Evolutionary conservation across 805 yeast genomes (phyloP).

Genomic region (Lipomyces orientalis): DNA sequence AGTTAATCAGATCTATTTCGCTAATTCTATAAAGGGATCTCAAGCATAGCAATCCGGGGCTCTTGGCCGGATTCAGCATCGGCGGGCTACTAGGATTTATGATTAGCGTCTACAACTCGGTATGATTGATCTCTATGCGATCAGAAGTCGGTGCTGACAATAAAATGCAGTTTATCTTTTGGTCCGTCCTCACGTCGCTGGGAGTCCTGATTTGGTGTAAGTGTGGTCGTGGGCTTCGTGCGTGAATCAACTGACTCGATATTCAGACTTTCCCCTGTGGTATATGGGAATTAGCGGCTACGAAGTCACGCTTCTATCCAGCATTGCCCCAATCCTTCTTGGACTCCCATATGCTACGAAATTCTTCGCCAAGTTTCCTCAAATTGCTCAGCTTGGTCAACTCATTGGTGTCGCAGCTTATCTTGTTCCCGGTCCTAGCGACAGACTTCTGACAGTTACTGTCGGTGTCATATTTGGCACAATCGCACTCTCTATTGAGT

Average conservation of each 20-base stretch:
- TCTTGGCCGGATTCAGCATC: constrained; percentile 30
- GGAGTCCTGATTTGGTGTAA: constrained; percentile 83
- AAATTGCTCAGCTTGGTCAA: constrained; percentile 59
- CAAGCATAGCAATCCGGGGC: constrained; percentile 16
- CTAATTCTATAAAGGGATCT: constrained; percentile 9
- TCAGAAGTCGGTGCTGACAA: not conserved
- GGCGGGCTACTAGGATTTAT: constrained; percentile 42
- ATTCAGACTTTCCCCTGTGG: constrained; percentile 85
- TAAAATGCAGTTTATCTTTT: constrained; percentile 65
- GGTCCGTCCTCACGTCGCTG: constrained; percentile 83
- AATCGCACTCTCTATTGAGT: constrained; percentile 54
- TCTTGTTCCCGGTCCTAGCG: constrained; percentile 67
- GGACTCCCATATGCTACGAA: constrained; percentile 53
- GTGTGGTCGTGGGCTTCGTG: not conserved
- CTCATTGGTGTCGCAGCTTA: constrained; percentile 78
- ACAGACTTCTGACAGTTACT: constrained; percentile 67
- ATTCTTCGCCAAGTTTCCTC: constrained; percentile 55
- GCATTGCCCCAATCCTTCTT: constrained; percentile 64
- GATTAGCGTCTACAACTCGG: constrained; percentile 53
- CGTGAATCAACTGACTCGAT: not conserved
- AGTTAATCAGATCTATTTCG: constrained; percentile 8
- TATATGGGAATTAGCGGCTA: constrained; percentile 92
- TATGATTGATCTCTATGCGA: not conserved
- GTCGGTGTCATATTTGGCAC: constrained; percentile 69
- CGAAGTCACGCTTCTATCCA: constrained; percentile 70